phyloP scores from a whole-genome alignment of 2,329 filamentous ascomycete genomes.

The Sclerotinia sclerotiorum region DNA sequence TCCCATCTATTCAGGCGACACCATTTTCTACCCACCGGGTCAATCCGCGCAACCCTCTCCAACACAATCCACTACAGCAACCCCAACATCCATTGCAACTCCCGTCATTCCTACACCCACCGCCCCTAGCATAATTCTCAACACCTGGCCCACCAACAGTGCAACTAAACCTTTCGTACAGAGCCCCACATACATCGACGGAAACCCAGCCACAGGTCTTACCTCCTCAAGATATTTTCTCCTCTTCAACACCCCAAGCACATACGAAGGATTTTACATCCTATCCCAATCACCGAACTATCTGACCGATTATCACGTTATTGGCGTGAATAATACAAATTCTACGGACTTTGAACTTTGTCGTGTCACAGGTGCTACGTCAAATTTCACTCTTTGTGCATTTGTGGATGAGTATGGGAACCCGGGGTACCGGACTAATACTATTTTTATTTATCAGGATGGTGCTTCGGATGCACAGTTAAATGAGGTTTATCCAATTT shows the following conservation, averaged over 20 bases:
- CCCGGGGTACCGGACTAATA: neutral
- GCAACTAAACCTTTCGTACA: neutral
- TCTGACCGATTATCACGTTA: neutral
- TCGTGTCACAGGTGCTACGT: neutral
- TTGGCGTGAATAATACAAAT: neutral
- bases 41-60: neutral
- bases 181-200: neutral
- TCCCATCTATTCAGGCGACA: conserved; percentile 7
- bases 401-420: conserved; percentile 3
- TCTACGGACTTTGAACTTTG: neutral
- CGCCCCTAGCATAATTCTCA: neutral
- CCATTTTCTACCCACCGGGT: conserved; percentile 1
- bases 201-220: neutral
- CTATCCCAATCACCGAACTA: neutral
- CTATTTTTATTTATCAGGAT: neutral
- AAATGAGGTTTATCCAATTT: conserved; percentile 11
- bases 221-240: neutral
- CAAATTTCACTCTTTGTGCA: conserved; percentile 13
- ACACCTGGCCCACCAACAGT: neutral
- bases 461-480: neutral
- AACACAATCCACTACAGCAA: neutral
- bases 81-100: neutral
- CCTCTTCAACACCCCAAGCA: neutral
- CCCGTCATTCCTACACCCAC: neutral
- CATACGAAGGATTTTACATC: conserved; percentile 11